Base-by-base conservation (phyloP, 2,329 filamentous ascomycete species). In the Metarhizium anisopliae region DNA sequence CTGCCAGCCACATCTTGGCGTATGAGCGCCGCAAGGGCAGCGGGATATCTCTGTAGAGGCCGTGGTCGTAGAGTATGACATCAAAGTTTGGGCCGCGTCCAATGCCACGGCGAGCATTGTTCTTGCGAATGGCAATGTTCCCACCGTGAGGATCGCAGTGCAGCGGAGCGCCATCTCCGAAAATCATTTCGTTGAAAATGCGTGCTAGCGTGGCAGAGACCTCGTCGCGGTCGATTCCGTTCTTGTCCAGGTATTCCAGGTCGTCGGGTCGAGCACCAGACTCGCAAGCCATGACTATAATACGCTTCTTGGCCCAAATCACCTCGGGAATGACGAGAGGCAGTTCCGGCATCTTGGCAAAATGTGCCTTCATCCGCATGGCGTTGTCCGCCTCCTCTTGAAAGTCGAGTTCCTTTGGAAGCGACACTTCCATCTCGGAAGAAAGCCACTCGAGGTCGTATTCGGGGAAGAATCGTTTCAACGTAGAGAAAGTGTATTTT, bases 161-260 rank as follows among this genome's bases (percentile, higher is more conserved):
- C 43, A 99, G 75, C 0, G 94, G 91, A 0, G 93, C 93, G 57
- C 86, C 81, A 53, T 86, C 82, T 51, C 93, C 92, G 62, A 99
- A 99, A 62, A 99, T 96, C 94, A 99, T 99, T 69, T 97, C 92
- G 76, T 99, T 99, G 80, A 99, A 99, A 57, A 99, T 90, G 57
- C 86, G 85, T 0, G 94, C 87, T 4, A 99, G 77, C 0, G 91
- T 88, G 1, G 93, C 92, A 0, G 92, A 95, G 5, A 99, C 94
- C 71, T 97, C 93, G 67, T 97, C 94, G 20, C 94, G 85, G 70
- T 95, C 90, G 67, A 99, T 99, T 56, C 83, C 81, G 68, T 95
- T 88, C 6, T 79, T 76, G 69, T 97, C 94, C 3, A 99, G 77
- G 67, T 89, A 97, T 16, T 83, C 83, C 1, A 97, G 80, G 67